Base-by-base conservation (phyloP, 257 asterid species). In the Petunia secreta region DNA sequence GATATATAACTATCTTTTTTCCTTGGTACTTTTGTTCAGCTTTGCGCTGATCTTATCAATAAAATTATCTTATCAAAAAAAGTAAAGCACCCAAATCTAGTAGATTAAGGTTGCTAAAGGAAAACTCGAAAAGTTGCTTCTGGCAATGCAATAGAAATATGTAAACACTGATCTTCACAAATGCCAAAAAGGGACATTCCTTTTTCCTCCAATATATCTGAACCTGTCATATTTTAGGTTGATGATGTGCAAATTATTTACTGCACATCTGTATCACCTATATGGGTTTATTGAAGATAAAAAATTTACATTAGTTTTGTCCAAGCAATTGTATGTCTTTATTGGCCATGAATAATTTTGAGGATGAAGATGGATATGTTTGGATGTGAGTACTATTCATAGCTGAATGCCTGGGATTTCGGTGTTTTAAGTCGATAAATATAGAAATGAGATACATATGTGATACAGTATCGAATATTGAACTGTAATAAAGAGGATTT, bases 331-430 rank as follows among this genome's bases (percentile, higher is more conserved):
- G 34, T 16, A 36, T 10, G 44, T 63, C 8, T 63, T 37, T 37
- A 11, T 69, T 46, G 77, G 34, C 25, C 10, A 69, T 69, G 2
- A 25, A 44, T 69, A 46, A 44, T 46, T 69, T 69, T 57, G 9
- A 69, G 5, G 59, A 69, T 69, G 76, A 69, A 69, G 25, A 68
- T n/a, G 57, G 57, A 16, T 68, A 44, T 9, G 44, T 69, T 9
- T 4, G 57, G 3, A 71, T 36, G 59, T 69, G 14, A 39, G 76
- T 71, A 48, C 43, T 34, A 71, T 25, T 71, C 44, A 5, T 48
- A 10, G 5, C 2, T 3, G 10, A 69, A 48, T 69, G 46, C 10
- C 59, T 46, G 75, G 43, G 2, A 46, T 25, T 25, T 9, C 77
- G 16, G 9, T 10, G 43, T 10, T 69, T 71, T 71, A 16, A 59